Evolutionary conservation across 441 rosid species (phyloP), one percentile per base, ranked within the genome.

Genomic region (Biscutella laevigata): DNA sequence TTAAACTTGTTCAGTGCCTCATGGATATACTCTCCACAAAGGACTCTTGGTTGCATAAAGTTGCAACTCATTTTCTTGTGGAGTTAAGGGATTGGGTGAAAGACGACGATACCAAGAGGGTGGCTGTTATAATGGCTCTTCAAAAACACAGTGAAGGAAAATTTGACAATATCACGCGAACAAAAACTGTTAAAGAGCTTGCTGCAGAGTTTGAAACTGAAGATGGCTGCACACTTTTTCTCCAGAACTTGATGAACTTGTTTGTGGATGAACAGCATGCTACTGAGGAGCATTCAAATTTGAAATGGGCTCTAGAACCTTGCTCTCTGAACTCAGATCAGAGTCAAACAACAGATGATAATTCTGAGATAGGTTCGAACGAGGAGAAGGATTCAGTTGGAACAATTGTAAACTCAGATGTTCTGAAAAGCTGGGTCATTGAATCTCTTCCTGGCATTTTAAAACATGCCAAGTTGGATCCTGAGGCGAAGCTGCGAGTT

Each of bases 301-400:
- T 62, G 61, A 63, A 69, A 63, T 69, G 73, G 73, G 51, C 69
- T 28, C 16, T 27, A 40, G 73, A 69, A 39, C 73, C 73, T 33
- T 45, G 37, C 61, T 69, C 73, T 35, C 28, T 69, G 30, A 69
- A 69, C 41, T 69, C 97, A 24, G 97, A 88, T 75, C 99, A 88
- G 77, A 92, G 97, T 74, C 97, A 88, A 78, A 92, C 97, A 57
- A 88, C 98, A 9, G 98, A 92, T 79, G 98, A 92, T 51, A 92
- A 88, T 67, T 86, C 92, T 17, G 98, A 92, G 73, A 77, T 85
- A 53, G 95, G 88, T 27, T 81, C 91, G 13, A 41, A 66, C 7
- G 96, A 88, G 69, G 97, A 88, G 61, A 88, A 78, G 75, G 92
- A 86, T 59, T 71, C 84, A 29, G 50, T 60, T 66, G 77, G 68